Evolutionary conservation across 2,329 filamentous ascomycete genomes (phyloP), one percentile per base, ranked within the genome.

Genomic region (Pestalotiopsis sp.): DNA sequence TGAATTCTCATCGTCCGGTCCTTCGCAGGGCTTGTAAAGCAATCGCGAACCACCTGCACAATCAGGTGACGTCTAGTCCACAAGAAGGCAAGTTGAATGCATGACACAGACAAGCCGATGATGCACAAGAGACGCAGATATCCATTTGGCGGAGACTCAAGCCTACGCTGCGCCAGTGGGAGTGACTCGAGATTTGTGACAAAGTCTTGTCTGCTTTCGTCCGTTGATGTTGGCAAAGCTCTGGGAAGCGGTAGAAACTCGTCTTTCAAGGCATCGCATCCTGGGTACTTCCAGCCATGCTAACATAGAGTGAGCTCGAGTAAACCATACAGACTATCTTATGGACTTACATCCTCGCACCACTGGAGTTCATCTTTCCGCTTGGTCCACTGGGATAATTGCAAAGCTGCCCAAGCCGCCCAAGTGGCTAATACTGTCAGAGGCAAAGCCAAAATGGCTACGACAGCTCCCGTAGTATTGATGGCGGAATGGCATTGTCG

Each of bases 221-320:
- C n/a, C 0, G n/a, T 36, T 2, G 14, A 11, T 2, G 45, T n/a
- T n/a, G 45, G 2, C 5, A 52, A 0, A n/a, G 1, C 17, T 11
- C 45, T 52, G n/a, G 45, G 45, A 52, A 52, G 45, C 20, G 45
- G 20, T 0, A 52, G 45, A 1, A 1, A 9, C 20, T 52, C n/a
- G 45, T 52, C 45, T 52, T 6, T 20, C 0, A 52, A 3, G 1
- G 14, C 45, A n/a, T 52, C 45, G n/a, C 45, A 52, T 20, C 45
- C 45, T 0, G 45, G 45, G 45, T 52, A 52, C 17, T 52, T 52
- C 45, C 45, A 52, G 5, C 20, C 17, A 52, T 52, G 45, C 45
- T 52, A 9, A 3, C 2, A 52, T 3, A 6, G 2, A n/a, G 3
- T 52, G 17, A 52, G 45, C 13, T 52, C 7, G 5, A n/a, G 45